A percentile compares a stretch with the other conserved stretches of the same genome.
Evolutionary conservation across 2,329 filamentous ascomycete genomes (phyloP).

Genomic region (Alternaria panax): DNA sequence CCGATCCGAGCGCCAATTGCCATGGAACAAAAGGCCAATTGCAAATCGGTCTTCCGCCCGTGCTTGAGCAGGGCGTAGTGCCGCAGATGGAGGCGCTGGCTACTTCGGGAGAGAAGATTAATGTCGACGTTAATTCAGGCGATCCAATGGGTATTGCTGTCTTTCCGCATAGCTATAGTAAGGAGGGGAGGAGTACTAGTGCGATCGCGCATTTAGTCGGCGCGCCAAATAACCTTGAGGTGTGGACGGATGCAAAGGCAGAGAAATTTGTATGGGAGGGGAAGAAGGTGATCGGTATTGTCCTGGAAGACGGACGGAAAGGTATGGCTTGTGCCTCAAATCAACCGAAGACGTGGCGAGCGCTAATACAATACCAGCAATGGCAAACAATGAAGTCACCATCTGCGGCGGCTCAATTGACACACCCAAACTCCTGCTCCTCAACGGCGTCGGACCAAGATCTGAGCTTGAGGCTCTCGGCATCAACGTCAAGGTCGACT

Average conservation of each 20-base stretch:
- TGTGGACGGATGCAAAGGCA: slow-evolving; percentile 60
- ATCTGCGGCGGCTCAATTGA: slow-evolving; percentile 45
- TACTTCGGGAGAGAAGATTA: slow-evolving; percentile 62
- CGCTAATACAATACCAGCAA: slow-evolving; percentile 20
- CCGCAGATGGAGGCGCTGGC: slow-evolving; percentile 63
- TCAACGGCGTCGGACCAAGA: slow-evolving; percentile 58
- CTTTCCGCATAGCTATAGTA: slow-evolving; percentile 49
- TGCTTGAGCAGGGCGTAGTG: slow-evolving; percentile 64
- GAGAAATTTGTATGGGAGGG: slow-evolving; percentile 38
- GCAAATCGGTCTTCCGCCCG: slow-evolving; percentile 54
- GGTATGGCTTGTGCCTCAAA: slow-evolving; percentile 30
- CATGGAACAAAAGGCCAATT: slow-evolving; percentile 56
- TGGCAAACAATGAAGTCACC: slow-evolving; percentile 45
- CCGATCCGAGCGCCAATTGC: slow-evolving; percentile 52
- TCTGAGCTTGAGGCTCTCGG: slow-evolving; percentile 52
- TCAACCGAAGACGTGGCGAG: background rate
- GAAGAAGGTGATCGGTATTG: slow-evolving; percentile 38
- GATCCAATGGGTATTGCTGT: slow-evolving; percentile 41
- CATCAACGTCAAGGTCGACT: slow-evolving; percentile 52
- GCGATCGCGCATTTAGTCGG: slow-evolving; percentile 49
- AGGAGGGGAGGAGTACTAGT: slow-evolving; percentile 44
- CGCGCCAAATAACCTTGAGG: slow-evolving; percentile 60
- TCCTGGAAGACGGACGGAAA: slow-evolving; percentile 37
- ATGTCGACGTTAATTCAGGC: slow-evolving; percentile 61
- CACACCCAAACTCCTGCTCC: slow-evolving; percentile 53